Conservation (phyloP, 176 grass and related monocot species). For the Alopecurus myosuroides region DNA sequence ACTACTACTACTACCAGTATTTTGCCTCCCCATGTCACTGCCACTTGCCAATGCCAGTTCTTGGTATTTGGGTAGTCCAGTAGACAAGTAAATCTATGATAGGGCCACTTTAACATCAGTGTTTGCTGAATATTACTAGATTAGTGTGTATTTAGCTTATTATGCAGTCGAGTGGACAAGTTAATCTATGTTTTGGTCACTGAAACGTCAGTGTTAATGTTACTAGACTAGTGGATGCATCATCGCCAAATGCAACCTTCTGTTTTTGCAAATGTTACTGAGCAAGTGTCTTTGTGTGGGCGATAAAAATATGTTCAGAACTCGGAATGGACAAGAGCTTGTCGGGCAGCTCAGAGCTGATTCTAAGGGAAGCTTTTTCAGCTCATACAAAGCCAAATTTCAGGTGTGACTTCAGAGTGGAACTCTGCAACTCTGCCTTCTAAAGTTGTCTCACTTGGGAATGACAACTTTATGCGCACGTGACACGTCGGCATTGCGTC, state of each 20-base stretch:
- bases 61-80: background rate
- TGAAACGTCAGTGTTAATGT: background rate
- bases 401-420: conserved; percentile 6
- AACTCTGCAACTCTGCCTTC: background rate
- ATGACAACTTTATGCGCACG: no score
- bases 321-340: background rate
- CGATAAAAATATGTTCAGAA: background rate
- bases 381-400: conserved; percentile 6
- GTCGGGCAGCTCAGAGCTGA: conserved; percentile 14
- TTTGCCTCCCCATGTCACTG: background rate
- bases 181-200: background rate
- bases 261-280: background rate
- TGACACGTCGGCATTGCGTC: no score
- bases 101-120: background rate
- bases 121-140: background rate
- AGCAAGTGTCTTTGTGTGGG: background rate
- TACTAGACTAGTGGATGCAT: background rate
- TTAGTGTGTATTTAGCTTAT: background rate
- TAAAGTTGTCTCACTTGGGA: no score
- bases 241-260: background rate
- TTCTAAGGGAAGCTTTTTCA: conserved; percentile 6
- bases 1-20: background rate
- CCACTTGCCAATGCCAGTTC: background rate
- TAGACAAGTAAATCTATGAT: background rate
- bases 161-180: background rate